Base-by-base conservation (phyloP, 2,329 filamentous ascomycete genomes). In the Xylariaceae sp. region DNA sequence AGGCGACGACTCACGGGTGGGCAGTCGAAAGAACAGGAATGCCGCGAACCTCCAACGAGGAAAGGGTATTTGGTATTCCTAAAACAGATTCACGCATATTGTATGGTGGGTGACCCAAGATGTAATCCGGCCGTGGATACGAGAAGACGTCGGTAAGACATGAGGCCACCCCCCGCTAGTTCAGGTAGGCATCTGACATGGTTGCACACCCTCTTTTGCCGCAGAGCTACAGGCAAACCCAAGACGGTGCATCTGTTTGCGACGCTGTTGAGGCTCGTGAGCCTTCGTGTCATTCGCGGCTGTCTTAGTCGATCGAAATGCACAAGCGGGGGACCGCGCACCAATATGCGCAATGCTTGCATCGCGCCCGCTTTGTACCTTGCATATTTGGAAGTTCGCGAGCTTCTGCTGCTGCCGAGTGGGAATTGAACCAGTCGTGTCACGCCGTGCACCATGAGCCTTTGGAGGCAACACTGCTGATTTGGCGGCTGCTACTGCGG, bases 351-450 rank as follows among this genome's bases (percentile, higher is more conserved):
- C 56, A 61, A 48, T 48, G 48, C 59, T 48, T 31, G 53, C 48
- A 48, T 42, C 59, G 56, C 61, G 55, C 54, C 54, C 61, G 57
- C 59, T 54, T 54, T 56, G 62, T 64, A 65, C 62, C 62, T 65
- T 65, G 62, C 62, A 59, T 58, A 45, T 49, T 48, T 9, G 17
- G 11, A 17, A 11, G 39, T 40, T 19, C 15, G 12, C 33, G 39
- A 17, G 14, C 11, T 19, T n/a, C 39, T 41, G 46, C 47, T 42
- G 48, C 43, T 44, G 39, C 44, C 18, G 32, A 36, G n/a, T 19
- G 15, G 22, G 15, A 39, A 32, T 31, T 17, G 39, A 18, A 14
- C 40, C 50, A 39, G 47, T 45, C 35, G 51, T 19, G 51, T 51
- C 44, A 46, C 44, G 42, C 38, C 22, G 22, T 7, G 22, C 22